These are phyloP conservation scores for Paraurostyla sp. DNA, from an alignment of 73 alveolate genomes.

Conservation along the genomic window DNA sequence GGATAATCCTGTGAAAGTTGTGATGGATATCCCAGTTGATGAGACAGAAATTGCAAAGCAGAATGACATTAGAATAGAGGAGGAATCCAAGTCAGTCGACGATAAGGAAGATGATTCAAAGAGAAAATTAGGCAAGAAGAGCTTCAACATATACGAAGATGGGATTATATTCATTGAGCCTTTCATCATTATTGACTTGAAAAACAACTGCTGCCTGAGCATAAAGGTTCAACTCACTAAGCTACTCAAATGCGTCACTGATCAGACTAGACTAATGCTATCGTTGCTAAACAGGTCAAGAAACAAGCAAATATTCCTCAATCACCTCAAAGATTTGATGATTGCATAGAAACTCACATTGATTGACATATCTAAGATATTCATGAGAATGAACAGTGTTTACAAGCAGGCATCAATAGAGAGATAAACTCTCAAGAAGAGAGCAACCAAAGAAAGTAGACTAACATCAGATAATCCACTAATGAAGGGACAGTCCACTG, in stretches of 20 bases:
- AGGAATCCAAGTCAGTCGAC: neutral
- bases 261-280: neutral
- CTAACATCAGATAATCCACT: neutral
- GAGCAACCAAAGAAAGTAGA: neutral
- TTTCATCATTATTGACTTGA: neutral
- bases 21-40: slow-evolving; percentile 35
- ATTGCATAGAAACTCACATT: neutral
- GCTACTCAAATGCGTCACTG: neutral
- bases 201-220: neutral
- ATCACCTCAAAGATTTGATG: slow-evolving; percentile 19
- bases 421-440: slow-evolving; percentile 49
- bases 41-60: neutral
- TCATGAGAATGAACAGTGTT: slow-evolving; percentile 49
- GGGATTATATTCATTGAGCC: slow-evolving; percentile 45
- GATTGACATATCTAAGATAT: slow-evolving; percentile 31
- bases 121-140: neutral
- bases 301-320: neutral
- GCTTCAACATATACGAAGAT: neutral
- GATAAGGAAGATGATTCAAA: neutral
- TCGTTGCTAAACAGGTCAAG: slow-evolving; percentile 51
- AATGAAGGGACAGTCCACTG: slow-evolving; percentile 31
- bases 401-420: slow-evolving; percentile 58
- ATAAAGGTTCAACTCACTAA: slow-evolving; percentile 8
- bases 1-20: slow-evolving; percentile 33
- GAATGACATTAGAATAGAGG: neutral